phyloP scores from a whole-genome alignment of 352 stramenopile genomes.

The Phytophthora foliorum region DNA sequence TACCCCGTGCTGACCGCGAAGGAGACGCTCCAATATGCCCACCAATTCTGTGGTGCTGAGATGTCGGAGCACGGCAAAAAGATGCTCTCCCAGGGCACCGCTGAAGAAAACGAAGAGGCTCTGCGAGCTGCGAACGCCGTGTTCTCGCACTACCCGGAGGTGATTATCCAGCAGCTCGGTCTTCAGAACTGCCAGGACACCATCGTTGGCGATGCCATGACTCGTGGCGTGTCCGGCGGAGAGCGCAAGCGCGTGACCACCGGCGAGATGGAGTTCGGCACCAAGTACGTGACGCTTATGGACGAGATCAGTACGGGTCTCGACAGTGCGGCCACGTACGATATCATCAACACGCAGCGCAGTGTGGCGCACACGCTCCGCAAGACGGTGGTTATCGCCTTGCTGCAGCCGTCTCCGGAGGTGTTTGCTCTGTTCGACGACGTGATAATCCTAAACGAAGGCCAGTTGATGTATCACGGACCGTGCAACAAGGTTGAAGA shows the following conservation, averaged over 20 bases:
- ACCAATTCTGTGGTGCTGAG: slow-evolving; percentile 35
- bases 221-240: slow-evolving; percentile 66
- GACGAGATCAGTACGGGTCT: slow-evolving; percentile 95
- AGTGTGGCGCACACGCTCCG: slow-evolving; percentile 28
- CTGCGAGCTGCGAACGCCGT: slow-evolving; percentile 28
- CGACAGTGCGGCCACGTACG: slow-evolving; percentile 66
- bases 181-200: too few species aligned
- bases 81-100: slow-evolving; percentile 37
- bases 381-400: slow-evolving; percentile 59
- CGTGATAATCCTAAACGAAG: slow-evolving; percentile 69
- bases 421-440: slow-evolving; percentile 86
- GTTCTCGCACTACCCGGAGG: slow-evolving; percentile 46
- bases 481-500: slow-evolving; percentile 18
- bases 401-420: slow-evolving; percentile 91
- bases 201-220: slow-evolving; percentile 58
- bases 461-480: slow-evolving; percentile 81
- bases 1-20: slow-evolving; percentile 53
- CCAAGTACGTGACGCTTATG: slow-evolving; percentile 74
- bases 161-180: slow-evolving; percentile 53
- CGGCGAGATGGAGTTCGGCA: slow-evolving; percentile 84
- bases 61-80: slow-evolving; percentile 23
- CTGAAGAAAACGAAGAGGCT: slow-evolving; percentile 35
- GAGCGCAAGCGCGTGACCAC: slow-evolving; percentile 74
- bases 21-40: slow-evolving; percentile 54
- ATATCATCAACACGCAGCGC: slow-evolving; percentile 39